These are phyloP conservation scores for Corniculantispora saksenae DNA, from an alignment of 2,329 filamentous ascomycete genomes.

Conservation along the genomic window DNA sequence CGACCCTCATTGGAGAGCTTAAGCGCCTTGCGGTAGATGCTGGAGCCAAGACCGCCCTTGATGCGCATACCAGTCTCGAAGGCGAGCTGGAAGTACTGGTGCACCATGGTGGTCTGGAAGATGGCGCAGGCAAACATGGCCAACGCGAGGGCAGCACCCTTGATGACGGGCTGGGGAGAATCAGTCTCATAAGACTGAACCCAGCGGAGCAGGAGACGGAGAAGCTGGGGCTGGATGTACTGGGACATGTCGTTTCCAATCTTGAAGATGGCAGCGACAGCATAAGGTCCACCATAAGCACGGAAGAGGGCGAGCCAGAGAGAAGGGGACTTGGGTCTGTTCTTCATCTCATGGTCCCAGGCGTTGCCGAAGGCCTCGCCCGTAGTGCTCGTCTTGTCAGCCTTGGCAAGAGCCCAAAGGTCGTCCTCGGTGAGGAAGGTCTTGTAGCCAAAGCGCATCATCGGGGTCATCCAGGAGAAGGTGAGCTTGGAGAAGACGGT, in stretches of 20 bases:
- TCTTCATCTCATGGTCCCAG: slow-evolving; percentile 76
- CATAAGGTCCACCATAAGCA: slow-evolving; percentile 83
- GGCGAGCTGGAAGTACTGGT: slow-evolving; percentile 95
- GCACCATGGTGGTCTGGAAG: slow-evolving; percentile 83
- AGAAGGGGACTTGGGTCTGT: slow-evolving; percentile 59
- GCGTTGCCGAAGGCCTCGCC: slow-evolving; percentile 68
- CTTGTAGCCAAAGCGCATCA: slow-evolving; percentile 95
- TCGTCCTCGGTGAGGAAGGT: slow-evolving; percentile 92
- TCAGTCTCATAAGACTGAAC: slow-evolving; percentile 72
- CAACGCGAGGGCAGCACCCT: slow-evolving; percentile 84
- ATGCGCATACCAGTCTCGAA: slow-evolving; percentile 97
- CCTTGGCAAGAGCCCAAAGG: slow-evolving; percentile 84
- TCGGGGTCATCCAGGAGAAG: slow-evolving; percentile 97
- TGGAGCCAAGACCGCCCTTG: slow-evolving; percentile 83
- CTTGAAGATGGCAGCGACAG: slow-evolving; percentile 82
- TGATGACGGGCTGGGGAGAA: slow-evolving; percentile 72
- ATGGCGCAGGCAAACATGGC: slow-evolving; percentile 90
- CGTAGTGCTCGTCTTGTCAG: slow-evolving; percentile 77
- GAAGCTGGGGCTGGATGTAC: slow-evolving; percentile 87
- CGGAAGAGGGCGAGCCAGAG: slow-evolving; percentile 84
- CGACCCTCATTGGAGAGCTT: slow-evolving; percentile 91
- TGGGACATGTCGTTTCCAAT: slow-evolving; percentile 81
- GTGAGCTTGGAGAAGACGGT: slow-evolving; percentile 91
- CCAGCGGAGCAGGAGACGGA: slow-evolving; percentile 81
- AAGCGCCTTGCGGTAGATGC: slow-evolving; percentile 91